Conservation (phyloP, 2,329 filamentous ascomycete genomes). For the Scolecobasidium constrictum region DNA sequence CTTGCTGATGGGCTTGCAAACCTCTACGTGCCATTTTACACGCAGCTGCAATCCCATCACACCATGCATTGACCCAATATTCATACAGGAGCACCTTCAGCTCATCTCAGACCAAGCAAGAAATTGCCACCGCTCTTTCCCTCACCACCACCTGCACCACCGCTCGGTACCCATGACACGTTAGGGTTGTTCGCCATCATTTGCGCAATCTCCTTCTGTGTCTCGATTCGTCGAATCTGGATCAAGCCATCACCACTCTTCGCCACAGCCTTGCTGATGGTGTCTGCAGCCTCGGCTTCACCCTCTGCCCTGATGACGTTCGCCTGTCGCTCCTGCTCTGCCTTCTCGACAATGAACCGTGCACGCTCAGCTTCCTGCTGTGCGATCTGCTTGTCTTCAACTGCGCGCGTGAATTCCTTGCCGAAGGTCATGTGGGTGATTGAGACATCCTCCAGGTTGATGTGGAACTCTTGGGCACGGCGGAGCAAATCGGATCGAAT, state of each 20-base stretch:
- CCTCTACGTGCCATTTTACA: no score
- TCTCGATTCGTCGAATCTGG: conserved; percentile 94
- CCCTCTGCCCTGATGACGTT: conserved; percentile 98
- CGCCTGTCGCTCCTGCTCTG: conserved; percentile 96
- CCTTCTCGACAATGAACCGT: conserved; percentile 95
- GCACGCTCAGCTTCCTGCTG: conserved; percentile 98
- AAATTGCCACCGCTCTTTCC: conserved; percentile 50
- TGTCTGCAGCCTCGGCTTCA: conserved; percentile 92
- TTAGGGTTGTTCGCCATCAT: conserved; percentile 86
- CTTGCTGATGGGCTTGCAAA: no score
- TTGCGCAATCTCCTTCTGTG: conserved; percentile 87
- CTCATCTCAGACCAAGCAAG: conserved; percentile 51
- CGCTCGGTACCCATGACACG: conserved; percentile 83
- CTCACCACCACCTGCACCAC: conserved; percentile 46
- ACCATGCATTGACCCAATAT: no score
- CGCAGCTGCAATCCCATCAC: no score
- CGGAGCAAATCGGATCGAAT: conserved; percentile 87
- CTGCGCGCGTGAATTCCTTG: conserved; percentile 95
- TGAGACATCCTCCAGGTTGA: conserved; percentile 94
- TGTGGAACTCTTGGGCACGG: conserved; percentile 96
- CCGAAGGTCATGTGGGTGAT: conserved; percentile 99
- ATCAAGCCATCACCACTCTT: conserved; percentile 91
- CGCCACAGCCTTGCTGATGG: conserved; percentile 84
- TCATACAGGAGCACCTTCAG: not conserved
- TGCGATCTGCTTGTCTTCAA: conserved; percentile 99